phyloP scores from a whole-genome alignment of 2,329 filamentous ascomycete genomes.

The Stenocarpella maydis region DNA sequence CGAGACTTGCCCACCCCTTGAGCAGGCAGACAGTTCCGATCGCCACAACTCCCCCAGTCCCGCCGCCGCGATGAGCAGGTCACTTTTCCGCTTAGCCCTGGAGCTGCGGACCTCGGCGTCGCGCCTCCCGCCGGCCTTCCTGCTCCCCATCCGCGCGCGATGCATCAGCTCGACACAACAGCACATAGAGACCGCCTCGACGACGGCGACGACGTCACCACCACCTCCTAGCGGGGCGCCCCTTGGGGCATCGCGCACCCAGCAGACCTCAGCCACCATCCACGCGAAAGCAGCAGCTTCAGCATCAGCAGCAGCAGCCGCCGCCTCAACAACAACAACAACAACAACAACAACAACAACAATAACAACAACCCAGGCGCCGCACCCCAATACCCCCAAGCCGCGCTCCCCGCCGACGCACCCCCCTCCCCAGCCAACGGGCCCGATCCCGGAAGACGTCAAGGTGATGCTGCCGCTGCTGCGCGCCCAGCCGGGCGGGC shows the following conservation, averaged over 20 bases:
- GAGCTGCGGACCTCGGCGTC: conserved; percentile 61
- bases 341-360: too few relatives aligned
- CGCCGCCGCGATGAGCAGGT: conserved; percentile 58
- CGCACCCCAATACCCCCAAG: conserved; percentile 47
- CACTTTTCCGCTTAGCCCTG: conserved; percentile 69
- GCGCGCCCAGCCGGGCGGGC: conserved; percentile 69
- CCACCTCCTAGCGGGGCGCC: conserved; percentile 20
- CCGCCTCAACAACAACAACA: too few relatives aligned
- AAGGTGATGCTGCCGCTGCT: conserved; percentile 73
- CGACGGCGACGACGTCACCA: conserved; percentile 23
- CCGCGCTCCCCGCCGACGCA: conserved; percentile 61
- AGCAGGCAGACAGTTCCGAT: not conserved
- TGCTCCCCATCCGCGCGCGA: conserved; percentile 58
- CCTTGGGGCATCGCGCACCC: conserved; percentile 12
- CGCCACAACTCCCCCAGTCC: not conserved
- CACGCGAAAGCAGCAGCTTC: conserved; percentile 10
- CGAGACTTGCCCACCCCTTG: not conserved
- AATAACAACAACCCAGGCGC: not conserved
- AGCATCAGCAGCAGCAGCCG: not conserved
- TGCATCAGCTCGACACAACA: conserved; percentile 60
- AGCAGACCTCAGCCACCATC: conserved; percentile 21
- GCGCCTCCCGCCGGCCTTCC: conserved; percentile 58
- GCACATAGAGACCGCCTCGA: conserved; percentile 51
- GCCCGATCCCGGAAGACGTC: conserved; percentile 62
- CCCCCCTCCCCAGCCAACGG: conserved; percentile 44